A percentile compares a stretch with the other conserved stretches of the same genome.
Conservation (phyloP, 148 eudicot species). For the Camellia lanceoleosa region DNA sequence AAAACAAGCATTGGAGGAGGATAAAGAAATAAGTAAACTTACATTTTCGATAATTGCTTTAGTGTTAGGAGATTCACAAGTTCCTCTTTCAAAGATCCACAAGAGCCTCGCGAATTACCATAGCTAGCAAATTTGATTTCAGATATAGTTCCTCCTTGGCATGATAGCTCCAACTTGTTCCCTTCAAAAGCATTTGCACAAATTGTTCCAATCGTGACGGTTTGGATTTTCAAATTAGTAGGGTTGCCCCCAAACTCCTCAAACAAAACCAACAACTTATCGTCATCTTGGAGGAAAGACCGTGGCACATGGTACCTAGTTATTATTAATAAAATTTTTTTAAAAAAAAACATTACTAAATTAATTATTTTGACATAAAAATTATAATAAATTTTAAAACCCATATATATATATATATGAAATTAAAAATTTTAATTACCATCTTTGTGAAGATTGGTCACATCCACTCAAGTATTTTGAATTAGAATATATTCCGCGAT, state of each 20-base stretch:
- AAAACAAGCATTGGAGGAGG: neutral
- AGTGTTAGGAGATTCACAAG: conserved; percentile 20
- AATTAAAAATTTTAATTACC: conserved; percentile 14
- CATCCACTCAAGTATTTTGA: conserved; percentile 22
- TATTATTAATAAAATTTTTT: neutral
- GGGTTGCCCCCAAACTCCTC: conserved; percentile 47
- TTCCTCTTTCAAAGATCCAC: conserved; percentile 22
- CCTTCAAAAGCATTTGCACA: conserved; percentile 30
- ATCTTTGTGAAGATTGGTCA: conserved; percentile 31
- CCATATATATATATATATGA: neutral
- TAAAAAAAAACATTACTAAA: neutral
- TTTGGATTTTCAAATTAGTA: conserved; percentile 6
- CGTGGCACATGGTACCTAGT: conserved; percentile 47
- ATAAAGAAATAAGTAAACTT: neutral
- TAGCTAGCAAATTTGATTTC: conserved; percentile 37
- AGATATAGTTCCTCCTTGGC: conserved; percentile 24
- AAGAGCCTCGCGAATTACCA: conserved; percentile 26
- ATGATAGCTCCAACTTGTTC: conserved; percentile 18
- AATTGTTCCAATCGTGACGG: conserved; percentile 14
- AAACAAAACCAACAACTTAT: conserved; percentile 32
- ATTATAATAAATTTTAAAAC: neutral
- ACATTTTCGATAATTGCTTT: neutral
- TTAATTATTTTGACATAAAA: neutral
- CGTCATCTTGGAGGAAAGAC: conserved; percentile 18
- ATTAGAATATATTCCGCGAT: conserved; percentile 17